Base-by-base conservation (phyloP, 129 eudicot genomes). In the Lactuca sativa region DNA sequence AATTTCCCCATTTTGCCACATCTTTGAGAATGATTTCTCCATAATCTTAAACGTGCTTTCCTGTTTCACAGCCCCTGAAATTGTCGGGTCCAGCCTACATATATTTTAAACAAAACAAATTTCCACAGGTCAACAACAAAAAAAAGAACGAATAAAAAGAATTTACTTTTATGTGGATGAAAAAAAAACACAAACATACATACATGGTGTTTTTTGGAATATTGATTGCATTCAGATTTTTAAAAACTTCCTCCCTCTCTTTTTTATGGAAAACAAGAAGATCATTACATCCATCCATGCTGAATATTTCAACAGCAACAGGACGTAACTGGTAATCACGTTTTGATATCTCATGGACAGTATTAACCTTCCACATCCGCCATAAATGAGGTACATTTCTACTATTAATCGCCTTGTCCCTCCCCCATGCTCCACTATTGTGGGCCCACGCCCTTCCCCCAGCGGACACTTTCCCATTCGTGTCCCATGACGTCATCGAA, bases 1-100 rank as follows among this genome's bases (percentile, higher is more conserved):
- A 61, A 95, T 95, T 77, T 95, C 99, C 61, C 99, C 97, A 81
- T 83, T 90, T 87, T 95, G 99, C 99, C 99, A 95, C 82, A 97
- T 87, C 77, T 95, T 95, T 54, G 93, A 84, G 64, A 95, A 95
- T 11, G 99, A 86, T 77, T 87, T 90, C 21, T 95, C 86, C 86
- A 85, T 87, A 62, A 90, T 78, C 85, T 86, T 90, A 70, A 95
- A 95, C 61, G 87, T 86, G 81, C 87, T 80, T 40, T 95, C 99
- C 76, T 85, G 99, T 82, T 90, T 95, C 56, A 80, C 77, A 52
- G 99, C 77, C 43, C 99, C 99, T 11, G 96, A 87, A 52, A 95
- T 90, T 31, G 99, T 95, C 54, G 96, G 80, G 78, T 95, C 99
- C 86, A 93, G 71, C 84, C 97, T 91, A 86, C 75, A 16, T 11